These are phyloP conservation scores for Sporopachydermia cereana DNA, from an alignment of 1,139 yeast genomes.

Conservation along the genomic window DNA sequence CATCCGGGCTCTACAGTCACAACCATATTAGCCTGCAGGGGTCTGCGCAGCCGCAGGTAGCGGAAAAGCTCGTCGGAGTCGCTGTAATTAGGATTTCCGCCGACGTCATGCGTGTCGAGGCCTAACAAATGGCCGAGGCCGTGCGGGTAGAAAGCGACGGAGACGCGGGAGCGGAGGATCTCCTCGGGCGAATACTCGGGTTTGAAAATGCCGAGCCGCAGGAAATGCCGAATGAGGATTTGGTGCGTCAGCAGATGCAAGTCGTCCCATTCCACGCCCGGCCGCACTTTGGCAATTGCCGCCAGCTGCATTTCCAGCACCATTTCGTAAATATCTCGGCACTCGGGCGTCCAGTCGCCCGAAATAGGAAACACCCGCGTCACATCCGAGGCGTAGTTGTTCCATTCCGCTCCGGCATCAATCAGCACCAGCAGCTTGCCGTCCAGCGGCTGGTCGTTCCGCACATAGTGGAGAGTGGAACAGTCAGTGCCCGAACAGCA, in stretches of 20 bases:
- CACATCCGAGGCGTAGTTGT: slow-evolving; percentile 83
- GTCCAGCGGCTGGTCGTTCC: slow-evolving; percentile 57
- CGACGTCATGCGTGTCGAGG: slow-evolving; percentile 94
- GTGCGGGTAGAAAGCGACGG: slow-evolving; percentile 83
- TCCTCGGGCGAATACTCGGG: slow-evolving; percentile 49
- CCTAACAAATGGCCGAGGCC: slow-evolving; percentile 93
- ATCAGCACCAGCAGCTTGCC: slow-evolving; percentile 60
- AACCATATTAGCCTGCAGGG: slow-evolving; percentile 65
- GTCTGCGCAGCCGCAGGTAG: slow-evolving; percentile 72
- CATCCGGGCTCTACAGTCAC: slow-evolving; percentile 94
- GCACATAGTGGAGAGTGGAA: slow-evolving; percentile 82
- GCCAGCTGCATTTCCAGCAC: slow-evolving; percentile 74
- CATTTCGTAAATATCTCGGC: slow-evolving; percentile 67
- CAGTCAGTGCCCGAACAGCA: slow-evolving; percentile 92
- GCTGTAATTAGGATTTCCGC: slow-evolving; percentile 73
- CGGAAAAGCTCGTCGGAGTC: slow-evolving; percentile 68
- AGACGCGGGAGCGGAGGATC: slow-evolving; percentile 53
- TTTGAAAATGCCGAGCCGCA: slow-evolving; percentile 67
- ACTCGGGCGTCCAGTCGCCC: slow-evolving; percentile 86
- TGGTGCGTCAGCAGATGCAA: slow-evolving; percentile 71
- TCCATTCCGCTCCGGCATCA: slow-evolving; percentile 98
- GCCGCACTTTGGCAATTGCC: slow-evolving; percentile 58
- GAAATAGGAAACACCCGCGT: slow-evolving; percentile 89
- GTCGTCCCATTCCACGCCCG: slow-evolving; percentile 81
- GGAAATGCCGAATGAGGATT: slow-evolving; percentile 59